Evolutionary conservation across 208 protist species (phyloP).

Genomic region (Leishmania tropica): DNA sequence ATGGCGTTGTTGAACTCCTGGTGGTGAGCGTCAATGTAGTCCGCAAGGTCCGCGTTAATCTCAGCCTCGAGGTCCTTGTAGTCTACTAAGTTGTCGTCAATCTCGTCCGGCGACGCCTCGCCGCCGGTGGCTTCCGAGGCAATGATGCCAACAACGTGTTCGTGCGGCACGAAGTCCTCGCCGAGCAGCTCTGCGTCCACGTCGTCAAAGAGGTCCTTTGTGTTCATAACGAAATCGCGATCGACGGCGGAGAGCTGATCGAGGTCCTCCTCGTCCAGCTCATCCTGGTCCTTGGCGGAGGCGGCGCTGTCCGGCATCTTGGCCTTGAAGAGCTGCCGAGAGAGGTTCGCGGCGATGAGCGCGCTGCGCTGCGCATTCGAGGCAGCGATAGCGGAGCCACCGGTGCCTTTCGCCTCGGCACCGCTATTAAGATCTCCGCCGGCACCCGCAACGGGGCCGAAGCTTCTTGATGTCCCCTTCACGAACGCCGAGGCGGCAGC

Average conservation of each 20-base stretch:
- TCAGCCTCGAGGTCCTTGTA: constrained; percentile 72
- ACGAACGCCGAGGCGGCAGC: background rate
- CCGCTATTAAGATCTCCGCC: background rate
- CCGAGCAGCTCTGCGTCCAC: constrained; percentile 67
- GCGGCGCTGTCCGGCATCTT: constrained; percentile 10
- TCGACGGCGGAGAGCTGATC: constrained; percentile 41
- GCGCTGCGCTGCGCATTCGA: constrained; percentile 16
- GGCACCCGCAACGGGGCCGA: background rate
- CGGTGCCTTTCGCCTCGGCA: background rate
- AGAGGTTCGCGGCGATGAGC: constrained; percentile 29
- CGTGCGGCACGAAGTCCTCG: constrained; percentile 69
- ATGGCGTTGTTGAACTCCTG: constrained; percentile 85
- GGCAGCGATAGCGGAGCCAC: constrained; percentile 5
- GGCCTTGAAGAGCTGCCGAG: constrained; percentile 54
- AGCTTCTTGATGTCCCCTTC: constrained; percentile 1
- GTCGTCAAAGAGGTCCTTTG: constrained; percentile 71
- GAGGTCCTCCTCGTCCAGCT: constrained; percentile 50
- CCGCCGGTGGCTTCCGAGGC: constrained; percentile 50
- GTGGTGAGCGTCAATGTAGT: constrained; percentile 83
- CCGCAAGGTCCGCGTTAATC: constrained; percentile 58
- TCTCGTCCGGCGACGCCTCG: constrained; percentile 58
- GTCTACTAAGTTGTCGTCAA: constrained; percentile 63
- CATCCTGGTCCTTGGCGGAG: constrained; percentile 29
- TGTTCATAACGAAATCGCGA: constrained; percentile 63
- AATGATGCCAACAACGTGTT: constrained; percentile 83